Evolutionary conservation across 495 filamentous ascomycete species (phyloP).

Genomic region (Tuber calosporum): DNA sequence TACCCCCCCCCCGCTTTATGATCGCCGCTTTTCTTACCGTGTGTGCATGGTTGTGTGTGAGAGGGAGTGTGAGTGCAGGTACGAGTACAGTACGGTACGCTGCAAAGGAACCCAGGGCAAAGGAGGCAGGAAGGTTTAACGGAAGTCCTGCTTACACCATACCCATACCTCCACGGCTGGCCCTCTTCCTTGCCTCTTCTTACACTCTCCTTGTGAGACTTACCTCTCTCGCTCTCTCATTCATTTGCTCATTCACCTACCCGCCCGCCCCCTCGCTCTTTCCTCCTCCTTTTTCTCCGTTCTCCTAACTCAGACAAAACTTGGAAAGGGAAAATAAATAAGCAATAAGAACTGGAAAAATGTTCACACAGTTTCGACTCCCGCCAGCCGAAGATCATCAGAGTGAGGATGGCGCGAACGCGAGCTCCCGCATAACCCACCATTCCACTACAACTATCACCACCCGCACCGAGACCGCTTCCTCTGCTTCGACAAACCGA

Average conservation of each 20-base stretch:
- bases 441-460: conserved; percentile 5
- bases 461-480: not conserved
- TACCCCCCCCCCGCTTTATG: not conserved
- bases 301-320: not conserved
- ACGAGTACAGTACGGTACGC: not conserved
- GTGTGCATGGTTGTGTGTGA: not conserved
- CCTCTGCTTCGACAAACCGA: not conserved
- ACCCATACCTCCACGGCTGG: not conserved
- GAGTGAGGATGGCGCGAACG: not conserved
- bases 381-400: not conserved
- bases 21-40: not conserved
- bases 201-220: not conserved
- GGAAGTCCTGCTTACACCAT: not conserved
- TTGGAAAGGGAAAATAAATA: conserved; percentile 1
- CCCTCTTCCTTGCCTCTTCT: not conserved
- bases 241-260: not conserved
- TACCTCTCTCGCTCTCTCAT: not conserved
- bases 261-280: not conserved
- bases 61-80: not conserved
- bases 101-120: not conserved
- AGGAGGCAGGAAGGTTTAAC: not conserved
- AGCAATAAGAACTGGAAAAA: not conserved
- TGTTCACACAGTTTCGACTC: conserved; percentile 4
- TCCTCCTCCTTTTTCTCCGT: not conserved
- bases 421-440: conserved; percentile 3